Percentiles rank a stretch among this genome's conserved stretches.
Evolutionary conservation across 2,329 filamentous ascomycete species (phyloP).

Genomic region (Claviceps paspali): DNA sequence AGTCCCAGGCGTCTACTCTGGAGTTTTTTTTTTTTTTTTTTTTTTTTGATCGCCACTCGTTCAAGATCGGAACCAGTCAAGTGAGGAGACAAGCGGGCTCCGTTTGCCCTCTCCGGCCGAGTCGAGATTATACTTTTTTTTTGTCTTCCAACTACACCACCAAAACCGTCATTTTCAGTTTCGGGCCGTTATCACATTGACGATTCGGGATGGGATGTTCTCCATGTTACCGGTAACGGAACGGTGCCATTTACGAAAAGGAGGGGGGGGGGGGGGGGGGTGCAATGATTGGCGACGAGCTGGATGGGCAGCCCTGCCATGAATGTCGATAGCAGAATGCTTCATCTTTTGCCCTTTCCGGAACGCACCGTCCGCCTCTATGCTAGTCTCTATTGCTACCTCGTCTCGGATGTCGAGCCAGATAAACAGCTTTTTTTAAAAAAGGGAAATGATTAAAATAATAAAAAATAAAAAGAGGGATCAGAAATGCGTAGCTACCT

Average conservation of each 20-base stretch:
- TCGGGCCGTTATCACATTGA: constrained; percentile 2
- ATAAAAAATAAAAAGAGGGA: too few species aligned
- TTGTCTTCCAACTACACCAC: constrained; percentile 1
- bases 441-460: too few species aligned
- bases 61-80: constrained; percentile 5
- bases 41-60: constrained; percentile 6
- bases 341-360: too few species aligned
- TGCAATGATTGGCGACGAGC: too few species aligned
- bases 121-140: constrained; percentile 3
- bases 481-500: constrained; percentile 2
- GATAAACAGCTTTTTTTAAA: too few species aligned
- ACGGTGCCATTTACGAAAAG: not conserved
- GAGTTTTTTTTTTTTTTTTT: too few species aligned
- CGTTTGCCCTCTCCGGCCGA: constrained; percentile 1
- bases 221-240: constrained; percentile 3
- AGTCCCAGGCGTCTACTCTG: constrained; percentile 4
- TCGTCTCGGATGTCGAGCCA: too few species aligned
- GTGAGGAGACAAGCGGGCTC: not conserved
- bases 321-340: too few species aligned
- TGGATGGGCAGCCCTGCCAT: too few species aligned
- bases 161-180: not conserved
- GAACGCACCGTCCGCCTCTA: too few species aligned
- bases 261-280: not conserved
- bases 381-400: too few species aligned
- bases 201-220: not conserved